phyloP scores from a whole-genome alignment of 352 stramenopile genomes.

The Pythium guiyangense region DNA sequence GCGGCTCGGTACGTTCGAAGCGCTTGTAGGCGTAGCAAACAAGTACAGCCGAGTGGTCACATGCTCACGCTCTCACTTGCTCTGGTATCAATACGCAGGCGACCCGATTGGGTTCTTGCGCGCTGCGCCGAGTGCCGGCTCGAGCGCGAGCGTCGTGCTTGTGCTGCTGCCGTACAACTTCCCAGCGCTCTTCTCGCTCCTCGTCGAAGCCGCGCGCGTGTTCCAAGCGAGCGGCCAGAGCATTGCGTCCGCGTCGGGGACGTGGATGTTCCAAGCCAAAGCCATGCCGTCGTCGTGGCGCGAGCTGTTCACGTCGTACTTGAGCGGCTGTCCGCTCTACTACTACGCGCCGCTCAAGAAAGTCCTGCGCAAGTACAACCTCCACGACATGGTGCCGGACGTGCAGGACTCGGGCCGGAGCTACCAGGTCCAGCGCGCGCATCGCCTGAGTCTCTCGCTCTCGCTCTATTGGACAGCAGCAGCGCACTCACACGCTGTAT shows the following conservation, averaged over 20 bases:
- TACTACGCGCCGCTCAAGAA: conserved; percentile 84
- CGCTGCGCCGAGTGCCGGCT: conserved; percentile 20
- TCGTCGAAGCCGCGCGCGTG: conserved; percentile 78
- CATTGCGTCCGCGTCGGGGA: conserved; percentile 51
- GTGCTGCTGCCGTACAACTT: conserved; percentile 89
- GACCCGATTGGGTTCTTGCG: conserved; percentile 82
- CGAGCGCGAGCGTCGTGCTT: conserved; percentile 45
- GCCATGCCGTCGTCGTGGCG: conserved; percentile 84
- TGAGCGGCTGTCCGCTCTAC: conserved; percentile 71
- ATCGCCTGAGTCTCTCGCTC: neutral
- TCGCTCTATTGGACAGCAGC: neutral
- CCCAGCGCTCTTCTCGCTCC: conserved; percentile 69
- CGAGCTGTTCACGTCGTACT: conserved; percentile 76
- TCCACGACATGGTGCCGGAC: conserved; percentile 85
- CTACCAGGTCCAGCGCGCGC: conserved; percentile 47
- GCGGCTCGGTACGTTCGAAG: conserved; percentile 41
- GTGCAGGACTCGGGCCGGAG: conserved; percentile 76
- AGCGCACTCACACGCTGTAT: neutral
- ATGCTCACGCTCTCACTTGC: neutral
- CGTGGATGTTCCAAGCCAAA: conserved; percentile 86
- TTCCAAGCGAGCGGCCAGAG: conserved; percentile 79
- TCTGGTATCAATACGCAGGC: conserved; percentile 19
- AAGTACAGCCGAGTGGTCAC: too few species aligned
- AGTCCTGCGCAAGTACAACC: conserved; percentile 80
- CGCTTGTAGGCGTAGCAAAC: too few species aligned